Conservation (phyloP, 495 filamentous ascomycete genomes). For the Elaphomyces granulatus region DNA sequence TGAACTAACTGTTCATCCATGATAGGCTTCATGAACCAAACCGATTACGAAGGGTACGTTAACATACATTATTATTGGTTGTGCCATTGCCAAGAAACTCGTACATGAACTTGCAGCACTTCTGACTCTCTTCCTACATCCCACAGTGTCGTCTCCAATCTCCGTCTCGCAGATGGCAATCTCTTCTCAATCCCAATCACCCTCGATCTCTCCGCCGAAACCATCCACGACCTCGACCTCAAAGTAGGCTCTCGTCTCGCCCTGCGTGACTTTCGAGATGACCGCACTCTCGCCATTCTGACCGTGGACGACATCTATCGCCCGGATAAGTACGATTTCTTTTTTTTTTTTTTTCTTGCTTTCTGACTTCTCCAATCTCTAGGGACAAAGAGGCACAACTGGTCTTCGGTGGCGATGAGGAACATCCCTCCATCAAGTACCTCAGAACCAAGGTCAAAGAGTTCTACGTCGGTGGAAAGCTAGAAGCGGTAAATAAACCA, state of each 20-base stretch:
- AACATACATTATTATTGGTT: not conserved
- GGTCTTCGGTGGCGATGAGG: conserved; percentile 87
- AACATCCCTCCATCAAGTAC: conserved; percentile 87
- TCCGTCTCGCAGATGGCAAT: conserved; percentile 74
- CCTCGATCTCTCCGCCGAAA: conserved; percentile 63
- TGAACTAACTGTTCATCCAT: conserved; percentile 1
- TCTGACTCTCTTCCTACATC: not conserved
- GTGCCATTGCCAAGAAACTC: not conserved
- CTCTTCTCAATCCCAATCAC: conserved; percentile 97
- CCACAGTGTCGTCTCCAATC: conserved; percentile 64
- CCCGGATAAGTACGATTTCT: conserved; percentile 71
- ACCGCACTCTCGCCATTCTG: conserved; percentile 87
- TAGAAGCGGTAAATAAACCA: conserved; percentile 84
- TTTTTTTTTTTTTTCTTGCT: conserved; percentile 4
- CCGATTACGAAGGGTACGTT: conserved; percentile 82
- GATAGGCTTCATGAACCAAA: conserved; percentile 89
- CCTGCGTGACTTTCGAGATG: conserved; percentile 90
- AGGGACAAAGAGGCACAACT: conserved; percentile 63
- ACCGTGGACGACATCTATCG: conserved; percentile 93
- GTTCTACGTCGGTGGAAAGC: conserved; percentile 87
- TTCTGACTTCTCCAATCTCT: not conserved
- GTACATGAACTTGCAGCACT: not conserved
- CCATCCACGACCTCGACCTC: conserved; percentile 55
- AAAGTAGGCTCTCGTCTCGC: conserved; percentile 69
- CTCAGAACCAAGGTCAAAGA: conserved; percentile 66